Percentiles rank a stretch among this genome's conserved stretches.
phyloP scores from a whole-genome alignment of 1,139 yeast species.

The Torulaspora globosa region DNA sequence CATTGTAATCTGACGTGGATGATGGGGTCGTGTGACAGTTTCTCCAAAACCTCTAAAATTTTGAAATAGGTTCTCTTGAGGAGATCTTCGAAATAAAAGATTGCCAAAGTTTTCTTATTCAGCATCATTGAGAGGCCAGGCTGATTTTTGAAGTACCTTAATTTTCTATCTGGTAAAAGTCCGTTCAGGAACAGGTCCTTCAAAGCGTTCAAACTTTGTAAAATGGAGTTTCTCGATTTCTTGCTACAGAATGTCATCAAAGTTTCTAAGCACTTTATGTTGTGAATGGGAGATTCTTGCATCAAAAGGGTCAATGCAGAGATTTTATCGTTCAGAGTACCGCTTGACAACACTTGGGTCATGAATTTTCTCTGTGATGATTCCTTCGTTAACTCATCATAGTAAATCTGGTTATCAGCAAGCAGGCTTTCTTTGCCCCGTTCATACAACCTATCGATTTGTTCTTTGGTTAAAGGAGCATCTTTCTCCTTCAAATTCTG shows the following conservation, averaged over 20 bases:
- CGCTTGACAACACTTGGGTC: slow-evolving; percentile 81
- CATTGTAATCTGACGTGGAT: slow-evolving; percentile 80
- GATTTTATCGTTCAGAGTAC: slow-evolving; percentile 93
- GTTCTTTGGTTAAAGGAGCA: slow-evolving; percentile 47
- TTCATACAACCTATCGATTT: slow-evolving; percentile 54
- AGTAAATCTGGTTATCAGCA: slow-evolving; percentile 66
- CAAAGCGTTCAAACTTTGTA: slow-evolving; percentile 84
- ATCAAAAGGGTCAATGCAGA: slow-evolving; percentile 88
- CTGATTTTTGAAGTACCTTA: slow-evolving; percentile 77
- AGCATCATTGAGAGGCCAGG: slow-evolving; percentile 48
- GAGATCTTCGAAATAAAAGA: slow-evolving; percentile 86
- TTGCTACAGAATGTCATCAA: slow-evolving; percentile 76
- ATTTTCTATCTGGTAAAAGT: slow-evolving; percentile 79
- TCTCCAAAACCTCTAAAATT: slow-evolving; percentile 56
- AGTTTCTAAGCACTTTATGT: slow-evolving; percentile 76
- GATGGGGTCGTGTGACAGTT: slow-evolving; percentile 84
- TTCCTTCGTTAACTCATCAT: slow-evolving; percentile 72
- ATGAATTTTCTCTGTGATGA: slow-evolving; percentile 85
- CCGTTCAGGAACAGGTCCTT: slow-evolving; percentile 80
- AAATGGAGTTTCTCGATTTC: slow-evolving; percentile 89
- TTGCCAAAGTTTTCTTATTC: slow-evolving; percentile 54
- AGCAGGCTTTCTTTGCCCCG: slow-evolving; percentile 66
- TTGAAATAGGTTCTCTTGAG: slow-evolving; percentile 74
- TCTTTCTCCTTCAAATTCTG: slow-evolving; percentile 35
- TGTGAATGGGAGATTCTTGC: slow-evolving; percentile 94